A percentile compares a stretch with the other conserved stretches of the same genome.
These are phyloP conservation scores for Stagonosporopsis vannaccii DNA, from an alignment of 2,329 filamentous ascomycete genomes.

Conservation along the genomic window DNA sequence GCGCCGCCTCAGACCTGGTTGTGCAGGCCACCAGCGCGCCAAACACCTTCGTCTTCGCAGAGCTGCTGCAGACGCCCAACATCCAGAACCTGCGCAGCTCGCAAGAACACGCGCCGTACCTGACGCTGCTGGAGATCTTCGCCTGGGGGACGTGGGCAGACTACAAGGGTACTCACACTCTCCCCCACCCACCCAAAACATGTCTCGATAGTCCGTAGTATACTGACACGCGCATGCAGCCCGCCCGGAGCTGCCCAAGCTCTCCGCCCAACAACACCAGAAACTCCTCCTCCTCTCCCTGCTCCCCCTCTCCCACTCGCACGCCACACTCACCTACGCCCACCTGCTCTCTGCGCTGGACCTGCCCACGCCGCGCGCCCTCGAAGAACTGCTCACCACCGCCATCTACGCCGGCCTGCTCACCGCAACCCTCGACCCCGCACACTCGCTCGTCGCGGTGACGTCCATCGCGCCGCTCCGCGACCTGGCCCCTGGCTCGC, in stretches of 20 bases:
- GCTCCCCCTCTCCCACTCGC: conserved; percentile 77
- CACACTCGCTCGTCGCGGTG: conserved; percentile 75
- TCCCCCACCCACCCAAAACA: not conserved
- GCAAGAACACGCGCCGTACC: conserved; percentile 68
- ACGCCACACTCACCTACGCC: conserved; percentile 72
- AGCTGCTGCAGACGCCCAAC: conserved; percentile 83
- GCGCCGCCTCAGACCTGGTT: conserved; percentile 85
- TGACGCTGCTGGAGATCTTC: conserved; percentile 84
- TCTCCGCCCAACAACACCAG: conserved; percentile 74
- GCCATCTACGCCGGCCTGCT: conserved; percentile 88
- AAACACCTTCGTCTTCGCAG: conserved; percentile 91
- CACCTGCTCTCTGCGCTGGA: conserved; percentile 71
- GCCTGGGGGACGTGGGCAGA: conserved; percentile 87
- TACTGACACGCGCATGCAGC: conserved; percentile 18
- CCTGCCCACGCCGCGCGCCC: conserved; percentile 70
- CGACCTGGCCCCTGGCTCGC: conserved; percentile 77
- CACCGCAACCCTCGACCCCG: conserved; percentile 82
- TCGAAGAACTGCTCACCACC: conserved; percentile 86
- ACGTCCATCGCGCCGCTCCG: conserved; percentile 84
- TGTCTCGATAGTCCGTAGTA: not conserved
- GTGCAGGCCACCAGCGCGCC: conserved; percentile 86
- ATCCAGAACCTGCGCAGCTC: conserved; percentile 74
- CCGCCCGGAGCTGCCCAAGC: conserved; percentile 68
- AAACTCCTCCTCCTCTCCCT: conserved; percentile 94
- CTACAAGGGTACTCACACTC: conserved; percentile 66